Evolutionary conservation across 257 asterid species (phyloP), one percentile per base, ranked within the genome.

Genomic region (Forsythia viridissima): DNA sequence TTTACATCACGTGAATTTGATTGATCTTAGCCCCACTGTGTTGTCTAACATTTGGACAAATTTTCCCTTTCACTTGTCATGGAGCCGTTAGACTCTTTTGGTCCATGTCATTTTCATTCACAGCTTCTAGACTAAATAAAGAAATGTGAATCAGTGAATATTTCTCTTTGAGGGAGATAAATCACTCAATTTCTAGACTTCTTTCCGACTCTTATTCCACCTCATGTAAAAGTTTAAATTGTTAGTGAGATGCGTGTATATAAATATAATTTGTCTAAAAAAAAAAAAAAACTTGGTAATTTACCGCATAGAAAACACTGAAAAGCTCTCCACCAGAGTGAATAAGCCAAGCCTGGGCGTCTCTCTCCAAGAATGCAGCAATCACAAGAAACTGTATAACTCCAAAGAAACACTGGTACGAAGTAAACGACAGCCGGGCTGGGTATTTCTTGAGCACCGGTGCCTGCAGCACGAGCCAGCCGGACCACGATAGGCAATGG

Each of bases 401-500:
- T 3, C 99, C 99, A 39, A 95, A 93, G 86, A 95, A 91, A 21
- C 96, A 92, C 86, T 95, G 99, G 83, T 89, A 93, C 1, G 98
- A 93, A 0, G 99, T 93, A 82, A 95, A 90, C 0, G 97, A 90
- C 18, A 95, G 97, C 68, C 98, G 86, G 43, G 99, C 99, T 40
- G 99, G 99, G 75, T 93, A 95, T 44, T 84, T 86, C 80, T 93
- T 92, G 8, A 95, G 94, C 0, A 93, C 85, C 21, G 99, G 99
- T 11, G 94, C 90, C 76, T 95, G 99, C 1, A 95, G 80, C 63
- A 95, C 99, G 15, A 95, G 97, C 99, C 99, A 95, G 0, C 88
- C 97, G 34, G 99, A 89, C 99, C 99, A 95, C 20, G 99, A 93
- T 39, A 95, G 78, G 85, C 99, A 95, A 80, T 93, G 99, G 1